phyloP scores from a whole-genome alignment of 192 early-diverging fungal genomes.

The Coemansia sp. region DNA sequence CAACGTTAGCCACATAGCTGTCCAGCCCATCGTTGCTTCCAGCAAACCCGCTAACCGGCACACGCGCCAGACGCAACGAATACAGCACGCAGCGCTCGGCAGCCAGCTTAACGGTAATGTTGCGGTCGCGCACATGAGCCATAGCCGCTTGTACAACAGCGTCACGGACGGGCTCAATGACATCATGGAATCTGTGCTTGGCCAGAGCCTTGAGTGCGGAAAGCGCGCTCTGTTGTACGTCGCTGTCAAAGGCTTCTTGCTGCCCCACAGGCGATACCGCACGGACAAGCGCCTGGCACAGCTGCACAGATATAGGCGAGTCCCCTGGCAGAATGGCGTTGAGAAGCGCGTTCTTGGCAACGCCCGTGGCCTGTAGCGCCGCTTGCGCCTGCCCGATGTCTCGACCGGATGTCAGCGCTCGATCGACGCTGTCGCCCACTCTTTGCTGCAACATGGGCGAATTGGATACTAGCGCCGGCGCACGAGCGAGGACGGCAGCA shows the following conservation, averaged over 20 bases:
- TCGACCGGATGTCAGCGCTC: conserved; percentile 57
- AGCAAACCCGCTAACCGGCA: conserved; percentile 17
- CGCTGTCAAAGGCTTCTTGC: conserved; percentile 20
- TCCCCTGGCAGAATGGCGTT: not conserved
- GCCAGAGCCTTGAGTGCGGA: conserved; percentile 61
- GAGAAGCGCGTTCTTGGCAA: conserved; percentile 29
- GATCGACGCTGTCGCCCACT: conserved; percentile 62
- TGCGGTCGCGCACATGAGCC: conserved; percentile 75
- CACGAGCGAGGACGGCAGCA: conserved; percentile 67
- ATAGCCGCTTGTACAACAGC: conserved; percentile 69
- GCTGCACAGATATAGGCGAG: not conserved
- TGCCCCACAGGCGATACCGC: conserved; percentile 4
- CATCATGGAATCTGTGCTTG: conserved; percentile 52
- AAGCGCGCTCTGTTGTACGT: conserved; percentile 59
- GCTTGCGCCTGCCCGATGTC: conserved; percentile 27
- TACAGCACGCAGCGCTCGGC: conserved; percentile 81
- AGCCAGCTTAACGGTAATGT: conserved; percentile 81
- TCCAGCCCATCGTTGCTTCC: conserved; percentile 30
- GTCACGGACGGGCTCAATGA: conserved; percentile 56
- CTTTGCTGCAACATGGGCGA: conserved; percentile 64
- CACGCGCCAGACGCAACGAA: conserved; percentile 61
- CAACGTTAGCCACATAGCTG: conserved; percentile 53
- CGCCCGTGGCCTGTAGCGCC: conserved; percentile 25
- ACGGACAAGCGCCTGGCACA: conserved; percentile 29
- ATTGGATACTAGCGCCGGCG: conserved; percentile 58